Percentiles rank a stretch among this genome's conserved stretches.
Evolutionary conservation across 257 asterid species (phyloP).

Genomic region (Solanum habrochaites): DNA sequence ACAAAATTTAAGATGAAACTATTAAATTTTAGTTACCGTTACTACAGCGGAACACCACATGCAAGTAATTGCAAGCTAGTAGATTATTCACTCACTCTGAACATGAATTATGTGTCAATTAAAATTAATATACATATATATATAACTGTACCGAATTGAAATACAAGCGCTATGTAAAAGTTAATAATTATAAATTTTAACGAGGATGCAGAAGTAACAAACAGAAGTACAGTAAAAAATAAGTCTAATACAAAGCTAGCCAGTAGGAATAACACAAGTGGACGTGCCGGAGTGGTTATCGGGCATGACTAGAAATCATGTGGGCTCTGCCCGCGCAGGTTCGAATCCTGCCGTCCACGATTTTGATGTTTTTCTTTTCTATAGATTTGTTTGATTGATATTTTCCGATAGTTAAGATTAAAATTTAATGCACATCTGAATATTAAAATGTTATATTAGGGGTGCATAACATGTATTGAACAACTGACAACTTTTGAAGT

Average conservation of each 20-base stretch:
- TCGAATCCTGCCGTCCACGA: conserved; percentile 17
- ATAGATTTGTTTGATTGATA: rapidly evolving
- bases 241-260: neutral
- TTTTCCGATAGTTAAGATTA: too few species aligned
- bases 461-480: neutral
- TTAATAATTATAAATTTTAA: neutral
- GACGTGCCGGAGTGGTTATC: conserved; percentile 7
- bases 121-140: too few species aligned
- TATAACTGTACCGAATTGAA: neutral
- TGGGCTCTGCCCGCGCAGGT: conserved; percentile 18
- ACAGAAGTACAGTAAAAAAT: too few species aligned
- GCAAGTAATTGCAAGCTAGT: neutral
- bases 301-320: conserved; percentile 4
- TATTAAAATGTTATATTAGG: too few species aligned
- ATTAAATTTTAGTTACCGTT: too few species aligned
- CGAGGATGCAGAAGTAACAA: neutral
- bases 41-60: neutral
- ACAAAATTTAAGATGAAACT: too few species aligned
- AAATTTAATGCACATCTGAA: too few species aligned
- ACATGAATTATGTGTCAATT: too few species aligned
- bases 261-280: neutral
- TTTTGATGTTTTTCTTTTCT: too few species aligned
- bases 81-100: neutral
- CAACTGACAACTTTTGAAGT: neutral
- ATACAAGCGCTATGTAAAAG: neutral